Evolutionary conservation across 1,139 yeast species (phyloP).

Genomic region (Hyphopichia burtonii): DNA sequence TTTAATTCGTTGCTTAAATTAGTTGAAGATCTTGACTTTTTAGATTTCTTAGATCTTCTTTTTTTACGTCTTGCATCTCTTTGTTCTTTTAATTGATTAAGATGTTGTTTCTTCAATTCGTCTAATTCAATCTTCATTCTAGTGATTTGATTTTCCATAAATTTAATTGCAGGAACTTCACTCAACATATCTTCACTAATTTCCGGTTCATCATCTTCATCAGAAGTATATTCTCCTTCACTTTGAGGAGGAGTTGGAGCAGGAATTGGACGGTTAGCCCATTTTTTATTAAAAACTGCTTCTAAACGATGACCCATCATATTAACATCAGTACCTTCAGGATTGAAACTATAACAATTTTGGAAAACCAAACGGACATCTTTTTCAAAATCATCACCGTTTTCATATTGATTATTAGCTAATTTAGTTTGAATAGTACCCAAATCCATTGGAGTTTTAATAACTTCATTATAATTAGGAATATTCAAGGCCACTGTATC

Average conservation of each 20-base stretch:
- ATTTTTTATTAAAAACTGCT: slow-evolving; percentile 78
- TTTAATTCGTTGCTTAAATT: slow-evolving; percentile 1
- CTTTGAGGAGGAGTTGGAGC: slow-evolving; percentile 51
- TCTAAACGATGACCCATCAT: slow-evolving; percentile 93
- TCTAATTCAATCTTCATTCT: slow-evolving; percentile 85
- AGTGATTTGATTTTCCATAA: slow-evolving; percentile 79
- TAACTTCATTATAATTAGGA: slow-evolving; percentile 82
- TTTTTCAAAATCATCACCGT: slow-evolving; percentile 80
- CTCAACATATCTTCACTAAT: slow-evolving; percentile 72
- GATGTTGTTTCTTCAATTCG: slow-evolving; percentile 66
- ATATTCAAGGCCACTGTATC: slow-evolving; percentile 93
- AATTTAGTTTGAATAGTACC: slow-evolving; percentile 80
- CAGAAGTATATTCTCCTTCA: slow-evolving; percentile 34
- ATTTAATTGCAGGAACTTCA: slow-evolving; percentile 81
- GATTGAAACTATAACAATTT: slow-evolving; percentile 90
- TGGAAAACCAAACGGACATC: slow-evolving; percentile 82
- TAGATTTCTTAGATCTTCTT: slow-evolving; percentile 38
- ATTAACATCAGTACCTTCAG: slow-evolving; percentile 93
- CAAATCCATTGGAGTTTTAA: slow-evolving; percentile 94
- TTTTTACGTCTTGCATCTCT: slow-evolving; percentile 48
- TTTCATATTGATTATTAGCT: slow-evolving; percentile 83
- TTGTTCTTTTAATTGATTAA: slow-evolving; percentile 57
- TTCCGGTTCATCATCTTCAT: slow-evolving; percentile 63
- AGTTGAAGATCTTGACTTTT: slow-evolving; percentile 13
- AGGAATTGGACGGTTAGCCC: slow-evolving; percentile 87